Conservation (phyloP, 2,329 filamentous ascomycete genomes). For the Fusarium buharicum region DNA sequence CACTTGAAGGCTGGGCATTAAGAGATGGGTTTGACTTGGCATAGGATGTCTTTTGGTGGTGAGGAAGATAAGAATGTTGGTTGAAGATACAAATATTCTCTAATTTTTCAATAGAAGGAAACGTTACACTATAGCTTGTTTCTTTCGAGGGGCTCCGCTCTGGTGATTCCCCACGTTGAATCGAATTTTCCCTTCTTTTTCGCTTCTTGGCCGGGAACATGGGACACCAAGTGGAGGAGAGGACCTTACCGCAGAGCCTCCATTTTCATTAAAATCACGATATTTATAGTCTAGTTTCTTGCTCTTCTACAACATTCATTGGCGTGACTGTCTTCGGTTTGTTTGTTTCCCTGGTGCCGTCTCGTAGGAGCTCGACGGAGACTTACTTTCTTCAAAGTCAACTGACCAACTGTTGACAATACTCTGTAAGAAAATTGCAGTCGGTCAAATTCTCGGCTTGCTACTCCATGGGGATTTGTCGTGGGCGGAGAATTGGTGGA, state of each 20-base stretch:
- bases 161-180: too few relatives aligned
- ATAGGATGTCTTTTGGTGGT: too few relatives aligned
- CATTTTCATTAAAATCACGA: not conserved
- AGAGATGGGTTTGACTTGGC: not conserved
- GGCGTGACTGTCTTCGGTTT: too few relatives aligned
- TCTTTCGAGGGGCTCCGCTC: too few relatives aligned
- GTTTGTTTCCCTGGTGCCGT: too few relatives aligned
- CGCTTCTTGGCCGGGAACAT: not conserved
- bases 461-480: constrained; percentile 24
- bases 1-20: constrained; percentile 9
- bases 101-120: too few relatives aligned
- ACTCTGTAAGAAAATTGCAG: too few relatives aligned
- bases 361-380: not conserved
- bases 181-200: not conserved
- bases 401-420: not conserved
- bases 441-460: constrained; percentile 20
- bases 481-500: constrained; percentile 6
- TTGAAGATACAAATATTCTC: too few relatives aligned
- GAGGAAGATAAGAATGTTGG: too few relatives aligned
- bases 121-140: too few relatives aligned
- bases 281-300: too few relatives aligned
- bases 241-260: constrained; percentile 19
- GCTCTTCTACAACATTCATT: too few relatives aligned
- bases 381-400: not conserved
- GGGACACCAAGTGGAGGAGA: not conserved